These are phyloP conservation scores for Sphagnum fallax DNA, from an alignment of 228 moss, liverwort and hornwort species.

Conservation along the genomic window DNA sequence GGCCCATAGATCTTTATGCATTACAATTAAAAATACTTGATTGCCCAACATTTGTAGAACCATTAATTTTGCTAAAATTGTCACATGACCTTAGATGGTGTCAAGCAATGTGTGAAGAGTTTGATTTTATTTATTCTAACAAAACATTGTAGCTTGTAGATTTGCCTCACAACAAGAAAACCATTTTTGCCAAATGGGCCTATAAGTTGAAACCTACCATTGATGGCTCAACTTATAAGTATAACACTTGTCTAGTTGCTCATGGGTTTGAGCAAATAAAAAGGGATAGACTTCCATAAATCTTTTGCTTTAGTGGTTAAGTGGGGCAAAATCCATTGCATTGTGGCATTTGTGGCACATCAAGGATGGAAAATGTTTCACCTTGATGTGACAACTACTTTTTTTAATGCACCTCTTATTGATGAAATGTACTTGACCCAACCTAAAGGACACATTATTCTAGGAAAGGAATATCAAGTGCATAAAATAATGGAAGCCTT, in stretches of 20 bases:
- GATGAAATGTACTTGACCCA: slow-evolving; percentile 2
- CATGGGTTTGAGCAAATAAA: slow-evolving; percentile 6
- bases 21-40: too few species aligned
- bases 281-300: not conserved
- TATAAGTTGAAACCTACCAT: not conserved
- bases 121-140: not conserved
- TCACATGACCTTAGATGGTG: too few species aligned
- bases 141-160: slow-evolving; percentile 1
- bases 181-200: slow-evolving; percentile 2
- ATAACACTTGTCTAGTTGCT: slow-evolving; percentile 11
- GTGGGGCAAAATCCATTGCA: not conserved
- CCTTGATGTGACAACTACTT: slow-evolving; percentile 10
- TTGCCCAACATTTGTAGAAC: too few species aligned
- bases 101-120: not conserved
- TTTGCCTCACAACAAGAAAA: not conserved
- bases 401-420: not conserved
- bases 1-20: too few species aligned
- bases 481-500: not conserved
- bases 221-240: not conserved
- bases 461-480: not conserved
- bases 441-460: not conserved
- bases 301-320: not conserved
- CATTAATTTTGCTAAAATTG: too few species aligned
- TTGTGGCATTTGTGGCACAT: not conserved
- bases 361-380: not conserved